These are phyloP conservation scores for Insectozyma bohioensis DNA, from an alignment of 1,139 yeast genomes.

Conservation along the genomic window DNA sequence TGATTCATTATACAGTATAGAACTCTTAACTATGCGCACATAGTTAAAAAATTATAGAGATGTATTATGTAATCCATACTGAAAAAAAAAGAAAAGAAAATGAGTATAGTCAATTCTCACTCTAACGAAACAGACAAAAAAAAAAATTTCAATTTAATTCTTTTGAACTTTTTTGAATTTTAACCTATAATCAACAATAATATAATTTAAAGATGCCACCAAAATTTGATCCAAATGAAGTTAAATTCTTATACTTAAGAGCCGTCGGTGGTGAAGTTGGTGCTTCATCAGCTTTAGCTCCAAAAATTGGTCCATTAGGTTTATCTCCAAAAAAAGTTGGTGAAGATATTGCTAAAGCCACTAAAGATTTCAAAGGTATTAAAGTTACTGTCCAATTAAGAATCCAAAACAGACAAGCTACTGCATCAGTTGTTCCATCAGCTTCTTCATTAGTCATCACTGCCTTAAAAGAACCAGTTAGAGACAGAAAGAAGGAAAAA, in stretches of 20 bases:
- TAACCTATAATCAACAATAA: slow-evolving; percentile 2
- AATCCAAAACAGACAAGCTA: slow-evolving; percentile 99
- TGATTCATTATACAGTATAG: too few species aligned
- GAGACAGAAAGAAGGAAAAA: slow-evolving; percentile 99
- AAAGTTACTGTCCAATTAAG: slow-evolving; percentile 98
- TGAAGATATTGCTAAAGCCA: slow-evolving; percentile 99
- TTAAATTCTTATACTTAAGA: slow-evolving; percentile 97
- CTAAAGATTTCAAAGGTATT: slow-evolving; percentile 98
- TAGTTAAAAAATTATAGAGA: too few species aligned
- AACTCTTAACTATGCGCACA: too few species aligned
- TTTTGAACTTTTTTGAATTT: too few species aligned
- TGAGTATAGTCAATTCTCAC: too few species aligned
- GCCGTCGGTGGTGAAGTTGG: slow-evolving; percentile 99
- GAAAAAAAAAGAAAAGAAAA: too few species aligned
- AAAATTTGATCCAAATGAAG: slow-evolving; percentile 98
- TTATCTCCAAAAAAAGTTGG: slow-evolving; percentile 99
- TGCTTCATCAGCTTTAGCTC: slow-evolving; percentile 99
- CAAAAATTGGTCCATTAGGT: slow-evolving; percentile 99
- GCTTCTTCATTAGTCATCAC: slow-evolving; percentile 99
- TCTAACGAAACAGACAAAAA: too few species aligned
- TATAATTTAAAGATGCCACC: slow-evolving; percentile 71
- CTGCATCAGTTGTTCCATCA: slow-evolving; percentile 98
- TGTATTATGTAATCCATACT: too few species aligned
- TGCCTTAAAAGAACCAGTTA: slow-evolving; percentile 99
- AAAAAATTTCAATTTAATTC: too few species aligned